Percentiles rank a stretch among this genome's conserved stretches.
Conservation (phyloP, 1,139 yeast species). For the Geotrichum reessii region DNA sequence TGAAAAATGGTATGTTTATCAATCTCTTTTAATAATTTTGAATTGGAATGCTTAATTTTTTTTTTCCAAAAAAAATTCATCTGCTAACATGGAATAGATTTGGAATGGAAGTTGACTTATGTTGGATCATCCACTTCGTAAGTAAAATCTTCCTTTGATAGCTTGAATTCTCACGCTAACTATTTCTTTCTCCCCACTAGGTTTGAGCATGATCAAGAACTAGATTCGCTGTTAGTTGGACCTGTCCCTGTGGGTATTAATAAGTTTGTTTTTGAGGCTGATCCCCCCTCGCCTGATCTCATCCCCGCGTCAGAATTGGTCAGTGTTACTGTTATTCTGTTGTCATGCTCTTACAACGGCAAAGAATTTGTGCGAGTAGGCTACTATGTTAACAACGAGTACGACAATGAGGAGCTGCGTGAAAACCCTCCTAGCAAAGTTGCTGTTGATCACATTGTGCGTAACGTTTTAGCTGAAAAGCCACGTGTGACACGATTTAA, state of each 20-base stretch:
- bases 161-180: not conserved
- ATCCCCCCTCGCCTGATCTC: slow-evolving; percentile 92
- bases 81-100: slow-evolving; percentile 41
- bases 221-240: slow-evolving; percentile 91
- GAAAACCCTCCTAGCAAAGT: slow-evolving; percentile 93
- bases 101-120: slow-evolving; percentile 95
- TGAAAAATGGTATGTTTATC: slow-evolving; percentile 52
- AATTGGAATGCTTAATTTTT: not conserved
- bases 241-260: slow-evolving; percentile 98
- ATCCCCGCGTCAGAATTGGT: slow-evolving; percentile 95
- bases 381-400: slow-evolving; percentile 93
- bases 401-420: slow-evolving; percentile 84
- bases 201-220: slow-evolving; percentile 90
- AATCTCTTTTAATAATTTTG: not conserved
- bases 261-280: slow-evolving; percentile 87
- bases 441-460: slow-evolving; percentile 87
- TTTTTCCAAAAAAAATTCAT: too few species aligned
- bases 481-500: slow-evolving; percentile 96
- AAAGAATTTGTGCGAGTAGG: slow-evolving; percentile 96
- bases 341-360: slow-evolving; percentile 89
- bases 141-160: slow-evolving; percentile 18
- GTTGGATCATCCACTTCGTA: slow-evolving; percentile 87
- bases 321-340: slow-evolving; percentile 84
- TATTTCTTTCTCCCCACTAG: slow-evolving; percentile 19
- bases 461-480: slow-evolving; percentile 93